phyloP scores from a whole-genome alignment of 2,329 filamentous ascomycete genomes.

The Shiraia sp. region DNA sequence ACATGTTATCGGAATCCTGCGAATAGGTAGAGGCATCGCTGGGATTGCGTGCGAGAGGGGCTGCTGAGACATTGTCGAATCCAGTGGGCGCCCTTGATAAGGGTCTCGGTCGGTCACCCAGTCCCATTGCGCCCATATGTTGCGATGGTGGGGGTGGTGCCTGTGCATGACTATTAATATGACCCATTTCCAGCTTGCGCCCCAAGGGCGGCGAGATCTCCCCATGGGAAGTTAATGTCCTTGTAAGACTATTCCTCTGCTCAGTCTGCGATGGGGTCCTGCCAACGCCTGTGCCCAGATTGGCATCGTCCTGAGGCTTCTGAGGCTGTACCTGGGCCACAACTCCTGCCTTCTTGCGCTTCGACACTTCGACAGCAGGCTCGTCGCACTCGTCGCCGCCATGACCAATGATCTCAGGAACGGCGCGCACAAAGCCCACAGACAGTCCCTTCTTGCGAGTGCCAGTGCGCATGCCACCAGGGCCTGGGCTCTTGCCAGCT shows the following conservation, averaged over 20 bases:
- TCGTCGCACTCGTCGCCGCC: conserved; percentile 82
- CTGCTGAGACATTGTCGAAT: conserved; percentile 28
- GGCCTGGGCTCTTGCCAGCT: conserved; percentile 34
- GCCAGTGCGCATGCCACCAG: conserved; percentile 44
- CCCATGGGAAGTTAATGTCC: conserved; percentile 38
- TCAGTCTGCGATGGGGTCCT: conserved; percentile 31
- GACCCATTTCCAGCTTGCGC: conserved; percentile 42
- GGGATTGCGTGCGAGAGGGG: conserved; percentile 16
- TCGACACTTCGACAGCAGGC: conserved; percentile 72
- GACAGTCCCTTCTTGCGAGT: conserved; percentile 65
- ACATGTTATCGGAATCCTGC: conserved; percentile 33
- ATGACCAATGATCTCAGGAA: conserved; percentile 83
- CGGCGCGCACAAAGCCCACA: conserved; percentile 73
- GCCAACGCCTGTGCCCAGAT: conserved; percentile 30
- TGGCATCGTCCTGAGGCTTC: conserved; percentile 35
- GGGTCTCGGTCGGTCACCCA: conserved; percentile 37
- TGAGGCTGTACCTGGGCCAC: conserved; percentile 19
- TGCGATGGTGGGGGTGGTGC: conserved; percentile 32
- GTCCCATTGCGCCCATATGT: conserved; percentile 39
- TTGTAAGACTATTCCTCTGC: conserved; percentile 36
- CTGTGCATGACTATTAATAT: conserved; percentile 37
- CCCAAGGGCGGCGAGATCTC: conserved; percentile 43
- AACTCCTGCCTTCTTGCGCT: conserved; percentile 51
- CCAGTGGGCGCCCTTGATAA: conserved; percentile 40
- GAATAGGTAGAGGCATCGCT: conserved; percentile 41